Percentiles rank a stretch among this genome's conserved stretches.
Evolutionary conservation across 257 asterid species (phyloP).

Genomic region (Penstemon newberryi): DNA sequence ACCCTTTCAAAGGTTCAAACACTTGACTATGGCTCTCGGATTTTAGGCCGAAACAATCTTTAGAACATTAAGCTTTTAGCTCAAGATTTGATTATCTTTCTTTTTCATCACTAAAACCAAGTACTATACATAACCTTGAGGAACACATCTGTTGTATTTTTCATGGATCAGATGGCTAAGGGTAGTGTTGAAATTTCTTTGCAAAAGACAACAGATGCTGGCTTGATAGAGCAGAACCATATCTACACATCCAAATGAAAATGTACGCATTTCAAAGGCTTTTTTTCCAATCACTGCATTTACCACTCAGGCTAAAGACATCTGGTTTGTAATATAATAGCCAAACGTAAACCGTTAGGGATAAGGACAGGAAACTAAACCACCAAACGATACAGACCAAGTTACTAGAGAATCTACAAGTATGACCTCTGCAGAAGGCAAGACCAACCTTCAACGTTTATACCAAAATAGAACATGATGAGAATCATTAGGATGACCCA

Average conservation of each 20-base stretch:
- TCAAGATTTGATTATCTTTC: no score
- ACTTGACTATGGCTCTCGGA: background rate
- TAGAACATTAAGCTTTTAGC: background rate
- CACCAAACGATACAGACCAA: conserved; percentile 26
- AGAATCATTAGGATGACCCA: conserved; percentile 34
- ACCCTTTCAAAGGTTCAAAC: no score
- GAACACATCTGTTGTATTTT: background rate
- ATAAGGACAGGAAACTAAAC: conserved; percentile 24
- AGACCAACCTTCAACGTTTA: conserved; percentile 3
- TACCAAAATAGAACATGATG: conserved; percentile 23
- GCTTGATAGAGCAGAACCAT: background rate
- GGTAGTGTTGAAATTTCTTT: no score
- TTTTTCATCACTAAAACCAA: no score
- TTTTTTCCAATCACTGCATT: background rate
- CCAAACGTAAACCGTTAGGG: conserved; percentile 17
- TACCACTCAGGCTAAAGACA: background rate
- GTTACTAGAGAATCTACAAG: conserved; percentile 9
- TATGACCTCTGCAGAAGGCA: conserved; percentile 11
- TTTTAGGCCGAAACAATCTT: background rate
- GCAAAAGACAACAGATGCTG: background rate
- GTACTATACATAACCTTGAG: no score
- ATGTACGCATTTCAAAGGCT: conserved; percentile 5
- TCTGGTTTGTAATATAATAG: background rate
- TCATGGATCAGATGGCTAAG: no score
- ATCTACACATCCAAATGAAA: background rate